Evolutionary conservation across 1,139 yeast genomes (phyloP).

Genomic region (Spencermartinsiella ligniputridi): DNA sequence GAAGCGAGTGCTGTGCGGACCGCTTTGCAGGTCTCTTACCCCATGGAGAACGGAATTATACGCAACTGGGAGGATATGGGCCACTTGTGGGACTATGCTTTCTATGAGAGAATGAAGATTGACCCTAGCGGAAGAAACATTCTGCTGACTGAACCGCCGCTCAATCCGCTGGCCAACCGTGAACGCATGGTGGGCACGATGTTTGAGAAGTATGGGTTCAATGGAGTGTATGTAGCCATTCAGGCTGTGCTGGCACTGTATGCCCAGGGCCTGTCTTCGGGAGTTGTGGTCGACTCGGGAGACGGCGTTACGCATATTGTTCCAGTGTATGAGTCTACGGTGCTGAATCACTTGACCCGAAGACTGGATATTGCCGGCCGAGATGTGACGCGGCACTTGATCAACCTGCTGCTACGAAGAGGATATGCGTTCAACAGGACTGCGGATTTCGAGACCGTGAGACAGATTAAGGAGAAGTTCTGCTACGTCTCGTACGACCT

Average conservation of each 20-base stretch:
- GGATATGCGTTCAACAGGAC: conserved; percentile 98
- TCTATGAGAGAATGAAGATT: conserved; percentile 81
- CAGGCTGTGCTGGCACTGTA: conserved; percentile 96
- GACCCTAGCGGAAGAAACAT: conserved; percentile 75
- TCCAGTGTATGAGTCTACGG: conserved; percentile 96
- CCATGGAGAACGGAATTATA: conserved; percentile 98
- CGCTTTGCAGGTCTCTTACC: conserved; percentile 84
- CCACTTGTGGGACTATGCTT: conserved; percentile 96
- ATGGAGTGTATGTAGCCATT: conserved; percentile 96
- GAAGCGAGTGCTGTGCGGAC: conserved; percentile 92
- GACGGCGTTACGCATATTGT: conserved; percentile 96
- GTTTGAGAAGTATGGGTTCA: conserved; percentile 94
- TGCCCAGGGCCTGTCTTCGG: conserved; percentile 95
- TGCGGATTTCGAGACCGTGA: conserved; percentile 96
- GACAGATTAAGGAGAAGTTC: conserved; percentile 93
- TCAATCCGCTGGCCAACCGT: conserved; percentile 91
- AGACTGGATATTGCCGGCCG: conserved; percentile 97
- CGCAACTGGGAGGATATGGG: conserved; percentile 99
- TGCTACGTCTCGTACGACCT: conserved; percentile 94
- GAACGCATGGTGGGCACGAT: conserved; percentile 94
- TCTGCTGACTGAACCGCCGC: conserved; percentile 92
- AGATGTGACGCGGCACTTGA: conserved; percentile 92
- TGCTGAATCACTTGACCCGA: conserved; percentile 84
- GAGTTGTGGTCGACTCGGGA: conserved; percentile 97
- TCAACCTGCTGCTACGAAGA: conserved; percentile 83